phyloP scores from a whole-genome alignment of 192 early-diverging fungal species.

The Anaeromyces robustus region DNA sequence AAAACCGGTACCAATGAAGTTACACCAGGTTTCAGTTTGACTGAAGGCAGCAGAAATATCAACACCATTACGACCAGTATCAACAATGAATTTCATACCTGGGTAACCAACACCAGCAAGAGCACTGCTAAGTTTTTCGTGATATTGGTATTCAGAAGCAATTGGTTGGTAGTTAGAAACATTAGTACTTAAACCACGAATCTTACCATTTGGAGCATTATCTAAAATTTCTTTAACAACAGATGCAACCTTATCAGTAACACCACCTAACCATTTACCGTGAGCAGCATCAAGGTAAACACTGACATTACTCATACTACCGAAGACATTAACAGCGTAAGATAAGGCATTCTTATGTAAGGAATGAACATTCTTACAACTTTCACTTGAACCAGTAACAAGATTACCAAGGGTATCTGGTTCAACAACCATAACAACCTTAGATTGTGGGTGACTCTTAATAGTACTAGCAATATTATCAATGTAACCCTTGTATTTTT shows the following conservation, averaged over 20 bases:
- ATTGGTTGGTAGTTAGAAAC: neutral
- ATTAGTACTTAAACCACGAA: too few species aligned
- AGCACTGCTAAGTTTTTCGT: neutral
- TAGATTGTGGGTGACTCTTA: too few species aligned
- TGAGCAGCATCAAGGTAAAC: slow-evolving; percentile 22
- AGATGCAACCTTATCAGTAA: neutral
- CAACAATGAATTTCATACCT: too few species aligned
- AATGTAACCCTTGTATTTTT: neutral
- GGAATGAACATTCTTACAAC: too few species aligned
- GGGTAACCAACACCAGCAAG: neutral
- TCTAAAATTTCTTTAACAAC: neutral
- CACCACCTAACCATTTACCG: slow-evolving; percentile 22
- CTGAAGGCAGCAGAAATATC: too few species aligned
- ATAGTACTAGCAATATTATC: too few species aligned
- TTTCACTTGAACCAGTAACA: too few species aligned
- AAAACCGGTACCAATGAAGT: too few species aligned
- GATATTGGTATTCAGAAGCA: neutral
- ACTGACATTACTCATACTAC: slow-evolving; percentile 7
- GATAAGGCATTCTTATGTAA: neutral
- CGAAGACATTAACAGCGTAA: neutral
- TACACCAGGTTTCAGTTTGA: neutral
- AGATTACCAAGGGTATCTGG: too few species aligned
- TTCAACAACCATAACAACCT: too few species aligned
- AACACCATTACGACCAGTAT: too few species aligned
- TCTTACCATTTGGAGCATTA: too few species aligned